Conservation (phyloP, 1,284 basidiomycete genomes). For the Rhodotorula sp. region DNA sequence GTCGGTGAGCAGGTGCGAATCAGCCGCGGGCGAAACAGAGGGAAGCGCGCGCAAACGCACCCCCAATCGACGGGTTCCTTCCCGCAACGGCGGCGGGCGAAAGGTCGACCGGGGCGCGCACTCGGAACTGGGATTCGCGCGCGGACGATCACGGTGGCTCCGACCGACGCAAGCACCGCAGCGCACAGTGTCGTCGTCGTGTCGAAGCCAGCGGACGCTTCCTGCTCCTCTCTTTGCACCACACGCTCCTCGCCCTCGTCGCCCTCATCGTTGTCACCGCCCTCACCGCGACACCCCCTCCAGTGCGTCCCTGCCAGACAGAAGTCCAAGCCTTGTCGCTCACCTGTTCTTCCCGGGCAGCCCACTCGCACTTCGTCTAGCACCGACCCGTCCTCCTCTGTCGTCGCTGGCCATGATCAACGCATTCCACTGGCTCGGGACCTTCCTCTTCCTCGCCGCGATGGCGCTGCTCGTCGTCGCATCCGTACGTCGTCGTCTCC, state of each 20-base stretch:
- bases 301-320: background rate
- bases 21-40: too few relatives aligned
- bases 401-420: background rate
- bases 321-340: background rate
- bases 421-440: conserved; percentile 25
- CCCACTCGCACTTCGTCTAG: background rate
- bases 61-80: too few relatives aligned
- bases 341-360: background rate
- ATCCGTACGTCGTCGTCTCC: conserved; percentile 8
- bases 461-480: conserved; percentile 30
- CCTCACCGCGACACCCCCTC: too few relatives aligned
- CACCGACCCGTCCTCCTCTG: background rate
- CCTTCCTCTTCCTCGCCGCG: conserved; percentile 27
- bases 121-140: too few relatives aligned
- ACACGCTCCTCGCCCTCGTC: background rate
- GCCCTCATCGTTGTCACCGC: too few relatives aligned
- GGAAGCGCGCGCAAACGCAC: too few relatives aligned
- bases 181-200: too few relatives aligned
- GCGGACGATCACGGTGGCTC: too few relatives aligned
- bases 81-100: too few relatives aligned
- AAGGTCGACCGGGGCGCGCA: too few relatives aligned
- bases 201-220: background rate
- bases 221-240: background rate
- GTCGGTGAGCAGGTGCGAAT: too few relatives aligned
- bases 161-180: too few relatives aligned